Evolutionary conservation across 2,329 filamentous ascomycete genomes (phyloP), one percentile per base, ranked within the genome.

Genomic region (Aspergillus japonicus): DNA sequence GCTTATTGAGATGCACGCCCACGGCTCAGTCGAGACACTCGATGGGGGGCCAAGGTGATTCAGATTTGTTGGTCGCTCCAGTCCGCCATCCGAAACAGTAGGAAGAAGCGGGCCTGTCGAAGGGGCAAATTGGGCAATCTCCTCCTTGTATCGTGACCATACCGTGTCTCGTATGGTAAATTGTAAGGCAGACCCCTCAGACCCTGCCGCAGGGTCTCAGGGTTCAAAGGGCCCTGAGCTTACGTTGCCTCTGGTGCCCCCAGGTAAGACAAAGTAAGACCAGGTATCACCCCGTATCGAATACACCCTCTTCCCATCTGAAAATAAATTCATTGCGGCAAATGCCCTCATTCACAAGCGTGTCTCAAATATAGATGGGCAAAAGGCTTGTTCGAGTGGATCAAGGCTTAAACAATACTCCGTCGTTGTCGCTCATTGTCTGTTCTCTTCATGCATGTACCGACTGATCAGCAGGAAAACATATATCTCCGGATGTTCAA

Each of bases 1-100:
- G 53, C 19, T 55, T 35, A 55, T 55, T 55, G 53, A 14, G 53
- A 55, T 55, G 47, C 44, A 47, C 53, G 16, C 47, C 31, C 33
- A 47, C 52, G 52, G 52, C 39, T 54, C 39, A 54, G 24, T 53
- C 12, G 24, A 12, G 42, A 44, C 39, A 21, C 16, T 12, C 24
- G 24, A 47, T 12, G n/a, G 39, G n/a, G 39, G 24, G 53, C 24
- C 23, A 23, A 42, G 14, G 31, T 48, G 53, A 47, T 47, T 35
- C 26, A 33, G 19, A 48, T 35, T 33, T 23, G 42, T 48, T 48
- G 26, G 53, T 24, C 31, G 19, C 21, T 2, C 26, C 11, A 26
- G 26, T 54, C 19, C 7, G 4, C 3, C 3, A n/a, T 29, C 39
- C 29, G 52, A 47, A 42, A 54, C 51, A 29, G 21, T 44, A 12